A percentile compares a stretch with the other conserved stretches of the same genome.
phyloP scores from a whole-genome alignment of 441 rosid species.

The Mallotus repandus region DNA sequence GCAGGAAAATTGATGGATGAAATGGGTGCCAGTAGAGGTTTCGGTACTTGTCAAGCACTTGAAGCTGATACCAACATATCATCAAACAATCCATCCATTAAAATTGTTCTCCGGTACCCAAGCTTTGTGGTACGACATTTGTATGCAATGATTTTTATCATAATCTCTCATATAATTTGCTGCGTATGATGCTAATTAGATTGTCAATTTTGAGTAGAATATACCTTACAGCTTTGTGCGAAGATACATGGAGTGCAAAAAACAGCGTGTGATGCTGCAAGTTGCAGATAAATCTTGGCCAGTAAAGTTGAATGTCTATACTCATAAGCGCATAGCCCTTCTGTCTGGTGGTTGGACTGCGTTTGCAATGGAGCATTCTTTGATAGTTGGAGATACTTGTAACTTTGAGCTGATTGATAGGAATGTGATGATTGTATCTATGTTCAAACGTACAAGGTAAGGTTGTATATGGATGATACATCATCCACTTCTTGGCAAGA shows the following conservation, averaged over 20 bases:
- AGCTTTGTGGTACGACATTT: background rate
- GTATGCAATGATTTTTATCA: too few relatives aligned
- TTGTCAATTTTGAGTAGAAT: background rate
- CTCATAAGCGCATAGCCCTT: background rate
- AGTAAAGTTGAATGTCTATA: background rate
- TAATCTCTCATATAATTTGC: too few relatives aligned
- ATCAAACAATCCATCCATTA: background rate
- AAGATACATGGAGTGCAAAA: background rate
- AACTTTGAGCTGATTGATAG: slow-evolving; percentile 6
- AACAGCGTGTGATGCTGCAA: background rate
- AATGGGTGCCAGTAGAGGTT: background rate
- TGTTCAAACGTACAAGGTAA: background rate
- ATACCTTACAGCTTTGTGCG: background rate
- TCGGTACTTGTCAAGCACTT: background rate
- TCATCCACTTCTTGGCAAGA: background rate
- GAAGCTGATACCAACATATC: background rate
- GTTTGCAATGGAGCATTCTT: background rate
- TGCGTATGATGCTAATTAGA: too few relatives aligned
- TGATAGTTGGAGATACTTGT: slow-evolving; percentile 1
- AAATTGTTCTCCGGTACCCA: background rate
- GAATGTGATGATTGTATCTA: background rate
- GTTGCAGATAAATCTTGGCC: background rate
- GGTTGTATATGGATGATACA: too few relatives aligned
- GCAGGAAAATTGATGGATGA: background rate
- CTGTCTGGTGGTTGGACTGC: background rate